Percentiles rank a stretch among this genome's conserved stretches.
Conservation (phyloP, 441 rosid species). For the Gossypium davidsonii region DNA sequence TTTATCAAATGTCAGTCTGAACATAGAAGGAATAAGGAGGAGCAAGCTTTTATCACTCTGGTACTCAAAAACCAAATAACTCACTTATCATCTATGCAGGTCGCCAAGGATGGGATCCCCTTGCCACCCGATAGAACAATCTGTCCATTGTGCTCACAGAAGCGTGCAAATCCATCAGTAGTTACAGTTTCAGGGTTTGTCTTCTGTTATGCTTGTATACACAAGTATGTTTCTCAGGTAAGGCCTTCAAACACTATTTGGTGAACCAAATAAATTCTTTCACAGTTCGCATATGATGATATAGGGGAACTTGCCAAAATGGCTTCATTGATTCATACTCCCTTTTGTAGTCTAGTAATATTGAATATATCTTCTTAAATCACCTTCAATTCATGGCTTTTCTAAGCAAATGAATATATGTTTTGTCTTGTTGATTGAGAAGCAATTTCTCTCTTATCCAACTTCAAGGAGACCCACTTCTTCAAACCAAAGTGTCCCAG, state of each 20-base stretch:
- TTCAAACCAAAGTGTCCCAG: not conserved
- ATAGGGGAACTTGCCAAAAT: not conserved
- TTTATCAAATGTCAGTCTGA: not conserved
- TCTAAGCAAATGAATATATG: not conserved
- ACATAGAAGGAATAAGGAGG: not conserved
- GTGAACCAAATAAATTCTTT: not conserved
- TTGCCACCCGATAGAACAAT: slow-evolving; percentile 66
- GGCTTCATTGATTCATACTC: not conserved
- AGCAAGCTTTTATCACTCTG: not conserved
- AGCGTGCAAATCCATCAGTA: slow-evolving; percentile 95
- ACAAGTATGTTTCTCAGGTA: slow-evolving; percentile 89
- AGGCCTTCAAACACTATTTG: slow-evolving; percentile 18
- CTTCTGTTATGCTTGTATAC: slow-evolving; percentile 88
- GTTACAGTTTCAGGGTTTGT: slow-evolving; percentile 93
- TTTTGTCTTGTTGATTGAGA: not conserved
- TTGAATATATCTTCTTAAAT: not conserved
- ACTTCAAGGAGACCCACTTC: not conserved
- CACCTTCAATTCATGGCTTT: not conserved
- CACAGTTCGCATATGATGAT: not conserved
- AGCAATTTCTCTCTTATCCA: not conserved
- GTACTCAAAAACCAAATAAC: not conserved
- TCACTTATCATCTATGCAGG: slow-evolving; percentile 32
- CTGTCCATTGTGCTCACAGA: slow-evolving; percentile 90
- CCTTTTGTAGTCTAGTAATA: not conserved
- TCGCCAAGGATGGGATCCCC: slow-evolving; percentile 84